phyloP scores from a whole-genome alignment of 306 rosid species.

The Lathyrus oleraceus region DNA sequence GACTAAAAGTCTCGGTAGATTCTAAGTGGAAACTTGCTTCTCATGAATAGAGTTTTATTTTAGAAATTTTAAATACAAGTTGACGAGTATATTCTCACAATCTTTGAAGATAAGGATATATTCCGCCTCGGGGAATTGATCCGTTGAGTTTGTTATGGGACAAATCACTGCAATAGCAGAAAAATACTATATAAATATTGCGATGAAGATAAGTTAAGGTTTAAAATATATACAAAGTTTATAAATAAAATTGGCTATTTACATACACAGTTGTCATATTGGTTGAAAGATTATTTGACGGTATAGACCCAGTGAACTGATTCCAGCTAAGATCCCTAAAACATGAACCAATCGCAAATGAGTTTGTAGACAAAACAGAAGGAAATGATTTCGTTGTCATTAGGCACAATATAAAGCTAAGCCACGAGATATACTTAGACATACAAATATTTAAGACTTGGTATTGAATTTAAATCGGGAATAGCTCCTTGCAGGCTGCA shows the following conservation, averaged over 20 bases:
- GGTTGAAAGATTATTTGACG: conserved; percentile 56
- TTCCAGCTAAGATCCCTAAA: conserved; percentile 90
- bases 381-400: neutral
- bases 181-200: conserved; percentile 21
- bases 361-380: conserved; percentile 27
- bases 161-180: conserved; percentile 53
- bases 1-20: conserved; percentile 15
- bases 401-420: conserved; percentile 20
- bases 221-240: conserved; percentile 7
- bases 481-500: conserved; percentile 78
- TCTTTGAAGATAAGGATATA: conserved; percentile 62
- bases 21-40: conserved; percentile 14
- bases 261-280: conserved; percentile 78
- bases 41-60: too few species aligned
- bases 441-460: conserved; percentile 69
- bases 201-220: conserved; percentile 24
- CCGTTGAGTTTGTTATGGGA: conserved; percentile 71
- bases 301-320: conserved; percentile 60
- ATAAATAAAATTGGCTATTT: conserved; percentile 12
- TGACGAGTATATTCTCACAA: conserved; percentile 56
- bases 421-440: conserved; percentile 37
- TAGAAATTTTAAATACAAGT: conserved; percentile 10
- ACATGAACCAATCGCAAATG: conserved; percentile 34
- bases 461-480: conserved; percentile 69
- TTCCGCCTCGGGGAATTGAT: conserved; percentile 56